Base-by-base conservation (phyloP, 768 basidiomycete species). In the Kwoniella shandongensis region DNA sequence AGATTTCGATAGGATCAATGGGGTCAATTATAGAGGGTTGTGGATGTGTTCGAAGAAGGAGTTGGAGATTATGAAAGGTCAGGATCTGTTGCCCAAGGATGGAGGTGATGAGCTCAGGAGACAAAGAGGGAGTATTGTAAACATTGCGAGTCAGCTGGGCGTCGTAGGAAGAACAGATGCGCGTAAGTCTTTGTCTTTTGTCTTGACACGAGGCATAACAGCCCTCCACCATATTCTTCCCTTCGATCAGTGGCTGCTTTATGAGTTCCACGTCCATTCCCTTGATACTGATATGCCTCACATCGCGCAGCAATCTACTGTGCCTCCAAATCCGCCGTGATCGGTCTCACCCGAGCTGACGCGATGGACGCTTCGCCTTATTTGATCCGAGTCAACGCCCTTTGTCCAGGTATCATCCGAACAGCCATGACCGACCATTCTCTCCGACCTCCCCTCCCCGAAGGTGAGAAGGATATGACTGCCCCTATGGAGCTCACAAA, bases 81-180 rank as follows among this genome's bases (percentile, higher is more conserved):
- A 68, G 47, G 47, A 59, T 15, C 36, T 63, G 17, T 38, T 38
- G 17, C 26, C 29, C 20, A 29, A 22, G 17, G 51, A 45, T 11
- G 50, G 42, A 2, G 15, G 26, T 8, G 49, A 38, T 7, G 59
- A 57, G 15, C 20, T 49, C 3, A 59, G 66, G 35, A 38, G 40
- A 22, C 66, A 68, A 45, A 51, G 66, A 29, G 66, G 66, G 0
- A 47, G 56, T 30, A 64, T 68, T 23, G 66, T 68, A n/a, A 68
- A 68, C 51, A 62, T 68, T 17, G 66, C 66, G 4, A 62, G 60
- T 57, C 66, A 68, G 63, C 51, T 68, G n/a, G 66, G 62, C 11
- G 35, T 65, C 1, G 66, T 68, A 0, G 62, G 61, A 32, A 30
- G 61, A 25, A 51, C 59, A 11, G 54, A 57, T 44, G 56, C 62